Evolutionary conservation across 805 yeast genomes (phyloP), one percentile per base, ranked within the genome.

Genomic region (Yarrowia yakushimensis): DNA sequence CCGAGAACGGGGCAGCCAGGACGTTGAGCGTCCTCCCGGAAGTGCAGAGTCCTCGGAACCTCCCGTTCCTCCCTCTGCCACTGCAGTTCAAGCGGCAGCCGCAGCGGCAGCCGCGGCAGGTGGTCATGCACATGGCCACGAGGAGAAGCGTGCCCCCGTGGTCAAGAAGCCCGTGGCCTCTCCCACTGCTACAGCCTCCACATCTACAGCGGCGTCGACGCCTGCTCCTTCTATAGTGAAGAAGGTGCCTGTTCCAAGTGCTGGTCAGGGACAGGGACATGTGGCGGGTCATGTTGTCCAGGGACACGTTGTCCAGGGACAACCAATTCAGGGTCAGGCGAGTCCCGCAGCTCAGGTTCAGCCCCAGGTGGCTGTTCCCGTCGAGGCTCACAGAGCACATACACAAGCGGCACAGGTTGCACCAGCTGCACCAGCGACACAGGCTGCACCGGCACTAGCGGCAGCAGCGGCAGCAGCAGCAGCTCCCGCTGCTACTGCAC

Each of bases 1-100:
- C 28, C 46, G 61, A 13, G 61, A 55, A 8, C 36, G 61, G 43
- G 60, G 42, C 42, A 28, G 39, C 30, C 61, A 55, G 34, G 61
- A 52, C 55, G 55, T 48, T 34, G 59, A 52, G 59, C 59, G 43
- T 23, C 43, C 59, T 36, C 9, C 37, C 43, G 36, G 43, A 43
- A 52, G 43, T 9, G 22, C 59, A 8, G 59, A 52, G 7, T 3
- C 22, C 22, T 11, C 12, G 25, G 59, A 52, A 33, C 23, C 31
- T 6, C 43, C 59, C 1, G 22, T 41, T 15, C 22, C 57, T 4
- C 57, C 57, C 2, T 36, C 59, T 23, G 43, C 43, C 12, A 17
- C 42, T 2, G 43, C 42, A 1, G 59, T 36, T 4, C 42, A 22
- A 7, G 57, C 57, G 0, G 42, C 57, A 1, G 43, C 43, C 4